Evolutionary conservation across 768 basidiomycete genomes (phyloP).

Genomic region (Lentinula sp.): DNA sequence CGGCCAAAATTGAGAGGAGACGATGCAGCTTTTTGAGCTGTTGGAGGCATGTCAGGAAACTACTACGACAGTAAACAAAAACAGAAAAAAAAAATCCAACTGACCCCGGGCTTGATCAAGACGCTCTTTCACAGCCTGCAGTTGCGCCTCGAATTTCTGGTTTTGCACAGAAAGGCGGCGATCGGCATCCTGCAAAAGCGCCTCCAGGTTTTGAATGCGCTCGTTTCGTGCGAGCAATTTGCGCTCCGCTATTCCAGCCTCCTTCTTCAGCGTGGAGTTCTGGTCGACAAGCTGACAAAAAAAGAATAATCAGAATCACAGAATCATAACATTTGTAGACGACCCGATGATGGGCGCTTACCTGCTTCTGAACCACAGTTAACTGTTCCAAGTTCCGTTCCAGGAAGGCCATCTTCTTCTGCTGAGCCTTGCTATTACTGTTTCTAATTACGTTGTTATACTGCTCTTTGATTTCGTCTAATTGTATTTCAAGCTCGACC

Average conservation of each 20-base stretch:
- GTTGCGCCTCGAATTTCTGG: constrained; percentile 90
- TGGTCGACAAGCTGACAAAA: constrained; percentile 86
- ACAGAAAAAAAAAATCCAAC: constrained; percentile 15
- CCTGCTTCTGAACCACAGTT: constrained; percentile 96
- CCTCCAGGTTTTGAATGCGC: constrained; percentile 94
- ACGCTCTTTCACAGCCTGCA: constrained; percentile 88
- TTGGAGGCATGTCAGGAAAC: constrained; percentile 12
- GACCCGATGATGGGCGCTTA: constrained; percentile 21
- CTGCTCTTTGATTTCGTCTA: constrained; percentile 98
- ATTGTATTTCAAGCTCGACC: constrained; percentile 96
- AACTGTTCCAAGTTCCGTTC: constrained; percentile 95
- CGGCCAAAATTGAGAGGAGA: constrained; percentile 82
- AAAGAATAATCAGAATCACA: background rate
- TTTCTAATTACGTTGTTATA: constrained; percentile 98
- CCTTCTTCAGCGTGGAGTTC: constrained; percentile 95
- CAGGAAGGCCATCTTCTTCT: constrained; percentile 99
- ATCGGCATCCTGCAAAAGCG: constrained; percentile 89
- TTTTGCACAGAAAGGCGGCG: constrained; percentile 88
- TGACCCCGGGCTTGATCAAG: constrained; percentile 89
- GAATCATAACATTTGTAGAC: background rate
- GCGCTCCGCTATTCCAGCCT: constrained; percentile 93
- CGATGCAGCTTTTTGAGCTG: constrained; percentile 74
- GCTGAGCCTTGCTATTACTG: constrained; percentile 96
- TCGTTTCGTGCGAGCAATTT: constrained; percentile 95
- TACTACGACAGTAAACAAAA: constrained; percentile 5